Base-by-base conservation (phyloP, 202 grass and related monocot genomes). In the Bolboschoenoplectus hybrid region DNA sequence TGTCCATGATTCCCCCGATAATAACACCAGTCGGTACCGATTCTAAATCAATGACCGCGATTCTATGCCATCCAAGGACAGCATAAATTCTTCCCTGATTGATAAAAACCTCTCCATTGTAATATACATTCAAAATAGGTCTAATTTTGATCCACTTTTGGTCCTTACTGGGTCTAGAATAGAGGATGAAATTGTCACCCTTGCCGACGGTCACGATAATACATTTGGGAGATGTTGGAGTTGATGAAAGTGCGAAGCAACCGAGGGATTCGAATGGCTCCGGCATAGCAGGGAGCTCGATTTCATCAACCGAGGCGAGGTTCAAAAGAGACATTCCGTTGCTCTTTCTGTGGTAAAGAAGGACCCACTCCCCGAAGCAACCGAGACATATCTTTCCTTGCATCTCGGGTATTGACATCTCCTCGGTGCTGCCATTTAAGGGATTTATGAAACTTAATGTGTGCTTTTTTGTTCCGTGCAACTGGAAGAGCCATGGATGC, bases 381-480 rank as follows among this genome's bases (percentile, higher is more conserved):
- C 81, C 81, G 38, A 88, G 36, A 9, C 87, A 88, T 53, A 26
- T 10, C 71, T 88, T 88, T 32, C 87, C 38, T 70, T 85, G 70
- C 81, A 88, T 43, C 12, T 80, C 87, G 0, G 81, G 81, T 1
- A 88, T 3, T 4, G 6, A 43, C 13, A 3, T 13, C 9, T 57
- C 4, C 19, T 85, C 81, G 36, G 58, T 4, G 61, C 81, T 85
- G 2, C 56, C 61, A 36, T 88, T 69, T 0, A 26, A 35, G 1
- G 71, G 56, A 63, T 88, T 84, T 10, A 80, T 68, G 10, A 88
- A 71, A 2, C 26, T 67, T 36, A 67, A 6, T 0, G 68, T 16
- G 1, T 3, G 44, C 49, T 74, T 7, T 14, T 72, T 68, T 20
- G 46, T 58, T 49, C 81, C 81, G 5, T 71, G 86, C 3, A 46